A percentile compares a stretch with the other conserved stretches of the same genome.
Conservation (phyloP, 768 basidiomycete genomes). For the Psilocybe cubensis region DNA sequence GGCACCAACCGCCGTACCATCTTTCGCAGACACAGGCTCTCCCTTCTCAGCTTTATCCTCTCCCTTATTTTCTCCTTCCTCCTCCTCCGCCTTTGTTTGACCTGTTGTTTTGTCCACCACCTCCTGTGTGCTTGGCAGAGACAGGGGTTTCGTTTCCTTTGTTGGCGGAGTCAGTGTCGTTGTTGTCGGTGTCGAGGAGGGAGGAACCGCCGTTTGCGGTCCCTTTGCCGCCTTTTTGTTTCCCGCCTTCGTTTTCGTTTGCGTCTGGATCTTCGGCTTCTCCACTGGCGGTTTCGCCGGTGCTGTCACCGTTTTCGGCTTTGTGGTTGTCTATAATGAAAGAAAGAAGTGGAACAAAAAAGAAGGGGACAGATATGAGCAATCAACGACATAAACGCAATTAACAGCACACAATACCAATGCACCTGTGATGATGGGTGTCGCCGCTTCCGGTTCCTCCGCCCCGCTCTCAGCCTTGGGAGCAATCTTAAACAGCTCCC, state of each 20-base stretch:
- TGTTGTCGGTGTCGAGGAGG: constrained; percentile 9
- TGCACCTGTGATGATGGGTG: constrained; percentile 34
- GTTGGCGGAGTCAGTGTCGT: constrained; percentile 8
- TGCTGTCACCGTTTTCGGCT: constrained; percentile 3
- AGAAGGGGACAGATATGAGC: constrained; percentile 11
- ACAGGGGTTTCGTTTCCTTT: constrained; percentile 6
- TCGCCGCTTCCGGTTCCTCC: too few species aligned
- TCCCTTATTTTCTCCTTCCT: background rate
- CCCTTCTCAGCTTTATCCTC: background rate
- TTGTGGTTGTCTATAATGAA: background rate
- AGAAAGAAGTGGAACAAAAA: constrained; percentile 4
- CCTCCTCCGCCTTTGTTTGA: constrained; percentile 4
- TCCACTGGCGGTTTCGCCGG: constrained; percentile 11
- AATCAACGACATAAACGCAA: constrained; percentile 14
- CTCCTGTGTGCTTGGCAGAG: constrained; percentile 1
- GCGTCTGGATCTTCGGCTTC: constrained; percentile 6
- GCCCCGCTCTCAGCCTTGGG: constrained; percentile 3
- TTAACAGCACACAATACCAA: constrained; percentile 27
- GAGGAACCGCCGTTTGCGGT: constrained; percentile 14
- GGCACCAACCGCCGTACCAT: background rate
- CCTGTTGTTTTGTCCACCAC: background rate
- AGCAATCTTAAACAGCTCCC: constrained; percentile 26
- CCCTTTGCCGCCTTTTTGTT: constrained; percentile 14
- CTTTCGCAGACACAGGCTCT: background rate
- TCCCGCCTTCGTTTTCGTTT: constrained; percentile 8